A percentile compares a stretch with the other conserved stretches of the same genome.
These are phyloP conservation scores for Rehmannia glutinosa DNA, from an alignment of 257 asterid genomes.

Conservation along the genomic window DNA sequence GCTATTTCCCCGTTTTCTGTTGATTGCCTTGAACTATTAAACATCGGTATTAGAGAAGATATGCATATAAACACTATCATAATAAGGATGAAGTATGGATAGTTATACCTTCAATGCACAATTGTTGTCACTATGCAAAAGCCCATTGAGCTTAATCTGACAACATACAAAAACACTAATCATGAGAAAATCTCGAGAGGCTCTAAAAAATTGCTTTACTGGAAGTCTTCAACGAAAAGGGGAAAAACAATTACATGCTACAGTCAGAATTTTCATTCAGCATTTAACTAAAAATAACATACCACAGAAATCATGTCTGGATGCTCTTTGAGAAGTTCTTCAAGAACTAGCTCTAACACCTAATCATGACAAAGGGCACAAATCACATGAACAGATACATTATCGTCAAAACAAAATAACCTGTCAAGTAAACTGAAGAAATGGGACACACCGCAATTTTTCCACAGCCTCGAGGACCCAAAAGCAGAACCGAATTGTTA, in stretches of 20 bases:
- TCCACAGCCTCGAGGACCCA: slow-evolving; percentile 98
- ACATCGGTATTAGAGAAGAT: not conserved
- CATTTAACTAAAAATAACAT: slow-evolving; percentile 16
- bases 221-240: not conserved
- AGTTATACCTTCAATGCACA: slow-evolving; percentile 78
- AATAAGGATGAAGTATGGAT: not conserved
- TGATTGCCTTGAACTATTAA: not conserved
- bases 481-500: slow-evolving; percentile 82
- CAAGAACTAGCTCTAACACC: slow-evolving; percentile 89
- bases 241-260: not conserved
- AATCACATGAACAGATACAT: not conserved
- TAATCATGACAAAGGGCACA: slow-evolving; percentile 23
- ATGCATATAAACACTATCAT: not conserved
- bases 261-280: not conserved
- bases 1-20: not conserved
- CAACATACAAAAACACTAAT: slow-evolving; percentile 11
- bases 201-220: not conserved
- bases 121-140: slow-evolving; percentile 80
- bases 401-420: not conserved
- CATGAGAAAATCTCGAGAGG: slow-evolving; percentile 14
- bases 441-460: slow-evolving; percentile 50
- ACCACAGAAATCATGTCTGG: slow-evolving; percentile 88
- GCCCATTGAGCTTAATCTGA: slow-evolving; percentile 88
- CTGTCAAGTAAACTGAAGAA: not conserved
- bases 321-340: slow-evolving; percentile 64